Base-by-base conservation (phyloP, 768 basidiomycete species). In the Leccinum variicolor region DNA sequence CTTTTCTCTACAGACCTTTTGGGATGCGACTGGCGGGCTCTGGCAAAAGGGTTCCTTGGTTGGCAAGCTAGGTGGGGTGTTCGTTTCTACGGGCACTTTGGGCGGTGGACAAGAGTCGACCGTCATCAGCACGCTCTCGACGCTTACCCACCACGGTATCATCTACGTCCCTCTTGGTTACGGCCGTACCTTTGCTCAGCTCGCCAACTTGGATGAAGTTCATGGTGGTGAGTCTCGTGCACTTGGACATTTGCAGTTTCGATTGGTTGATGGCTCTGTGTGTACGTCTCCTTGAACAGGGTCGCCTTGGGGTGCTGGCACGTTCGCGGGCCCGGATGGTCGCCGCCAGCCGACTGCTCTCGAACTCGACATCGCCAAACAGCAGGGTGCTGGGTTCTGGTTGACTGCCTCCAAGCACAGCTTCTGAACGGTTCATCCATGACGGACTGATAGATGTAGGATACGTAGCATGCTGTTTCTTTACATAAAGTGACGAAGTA, bases 21-120 rank as follows among this genome's bases (percentile, higher is more conserved):
- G 88, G 83, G 90, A 93, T 60, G 65, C 77, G 4, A 91, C 90
- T 10, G 90, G 91, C 52, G 66, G 70, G 1, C 79, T 89, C 39
- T 92, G 90, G 89, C 69, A 63, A 2, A 21, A 52, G 0, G 86
- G 90, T 11, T 76, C 71, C 4, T 77, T 94, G 52, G 70, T 77
- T 17, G 91, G 91, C 64, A 95, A 94, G 69, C 85, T 83, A 62
- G 91, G 80, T 0, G 79, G 84, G n/a, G 74, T 84, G 50, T 94
- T 93, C 77, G 83, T 90, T 48, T 86, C 86, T 23, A 85, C 87
- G 1, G 87, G 79, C 0, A 74, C 79, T 15, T 82, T 77, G 10
- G 90, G 91, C 58, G 90, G 92, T 60, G 92, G 92, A 21, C 91
- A 93, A 60, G 88, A 87, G 66, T 57, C 76, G 11, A 88, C 87